Evolutionary conservation across 2,329 filamentous ascomycete genomes (phyloP).

Genomic region (Aspergillus fumigatiaffinis): DNA sequence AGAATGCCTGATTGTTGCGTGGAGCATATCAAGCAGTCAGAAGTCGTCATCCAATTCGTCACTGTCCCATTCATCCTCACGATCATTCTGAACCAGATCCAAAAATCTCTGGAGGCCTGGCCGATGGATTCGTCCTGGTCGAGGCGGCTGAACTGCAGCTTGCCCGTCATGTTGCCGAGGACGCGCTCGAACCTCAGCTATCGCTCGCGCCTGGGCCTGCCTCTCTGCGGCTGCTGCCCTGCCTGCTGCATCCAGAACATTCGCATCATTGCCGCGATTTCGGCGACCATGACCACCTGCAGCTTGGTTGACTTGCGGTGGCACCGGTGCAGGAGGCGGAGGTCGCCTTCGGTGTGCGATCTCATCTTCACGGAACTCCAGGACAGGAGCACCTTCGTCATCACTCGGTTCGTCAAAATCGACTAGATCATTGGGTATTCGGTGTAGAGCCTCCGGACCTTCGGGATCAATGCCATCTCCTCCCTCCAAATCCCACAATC

Average conservation of each 20-base stretch:
- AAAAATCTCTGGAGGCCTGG: slow-evolving; percentile 50
- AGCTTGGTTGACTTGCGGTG: slow-evolving; percentile 31
- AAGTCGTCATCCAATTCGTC: slow-evolving; percentile 51
- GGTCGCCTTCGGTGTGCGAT: slow-evolving; percentile 25
- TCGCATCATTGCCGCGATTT: slow-evolving; percentile 22
- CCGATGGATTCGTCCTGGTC: slow-evolving; percentile 15
- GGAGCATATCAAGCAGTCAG: slow-evolving; percentile 7
- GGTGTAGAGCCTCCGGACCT: slow-evolving; percentile 37
- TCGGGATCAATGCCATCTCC: slow-evolving; percentile 60
- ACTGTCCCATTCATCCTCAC: slow-evolving; percentile 58
- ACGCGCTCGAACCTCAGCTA: slow-evolving; percentile 33
- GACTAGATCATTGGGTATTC: slow-evolving; percentile 38
- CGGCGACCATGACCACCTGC: slow-evolving; percentile 23
- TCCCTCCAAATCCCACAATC: slow-evolving; percentile 83
- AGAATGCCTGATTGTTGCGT: neutral
- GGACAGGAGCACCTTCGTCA: slow-evolving; percentile 24
- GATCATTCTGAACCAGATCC: slow-evolving; percentile 49
- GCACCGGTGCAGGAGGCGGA: slow-evolving; percentile 40
- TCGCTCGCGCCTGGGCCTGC: slow-evolving; percentile 37
- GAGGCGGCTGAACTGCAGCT: neutral
- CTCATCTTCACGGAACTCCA: slow-evolving; percentile 25
- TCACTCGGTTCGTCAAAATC: slow-evolving; percentile 33
- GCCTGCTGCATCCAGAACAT: slow-evolving; percentile 29
- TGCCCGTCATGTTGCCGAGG: slow-evolving; percentile 5
- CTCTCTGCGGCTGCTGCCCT: slow-evolving; percentile 36